Percentiles rank a stretch among this genome's conserved stretches.
Evolutionary conservation across 1,284 basidiomycete genomes (phyloP).

Genomic region (Vanrija sp.): DNA sequence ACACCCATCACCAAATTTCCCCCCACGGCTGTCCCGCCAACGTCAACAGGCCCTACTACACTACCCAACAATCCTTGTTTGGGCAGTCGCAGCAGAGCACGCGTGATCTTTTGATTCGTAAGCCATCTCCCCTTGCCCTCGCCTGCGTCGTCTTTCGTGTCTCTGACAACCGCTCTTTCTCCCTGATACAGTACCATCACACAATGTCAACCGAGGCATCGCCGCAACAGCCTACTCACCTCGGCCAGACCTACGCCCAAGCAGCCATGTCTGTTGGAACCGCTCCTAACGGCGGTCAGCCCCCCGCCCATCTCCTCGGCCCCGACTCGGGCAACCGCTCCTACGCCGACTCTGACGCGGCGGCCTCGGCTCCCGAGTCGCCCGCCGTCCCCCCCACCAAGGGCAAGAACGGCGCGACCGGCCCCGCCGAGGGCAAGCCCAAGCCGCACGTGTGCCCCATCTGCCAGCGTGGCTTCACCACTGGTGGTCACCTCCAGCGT

Average conservation of each 20-base stretch:
- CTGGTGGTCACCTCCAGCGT: conserved; percentile 45
- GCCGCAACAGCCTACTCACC: conserved; percentile 8
- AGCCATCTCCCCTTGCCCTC: background rate
- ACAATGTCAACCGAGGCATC: conserved; percentile 14
- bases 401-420: conserved; percentile 46
- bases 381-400: conserved; percentile 21
- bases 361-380: conserved; percentile 8
- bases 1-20: background rate
- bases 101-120: no score
- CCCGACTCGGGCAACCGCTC: background rate
- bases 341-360: background rate
- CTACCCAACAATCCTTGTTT: no score
- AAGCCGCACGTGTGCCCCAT: conserved; percentile 46
- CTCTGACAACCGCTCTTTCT: background rate
- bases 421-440: conserved; percentile 44
- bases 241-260: conserved; percentile 7
- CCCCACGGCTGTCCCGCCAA: no score
- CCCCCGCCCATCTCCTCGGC: no score
- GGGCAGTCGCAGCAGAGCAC: no score
- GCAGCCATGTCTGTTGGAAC: background rate
- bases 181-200: background rate
- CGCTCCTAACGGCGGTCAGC: conserved; percentile 3
- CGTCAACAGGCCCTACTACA: no score
- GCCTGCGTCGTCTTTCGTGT: no score
- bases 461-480: conserved; percentile 43